Conservation (phyloP, 2,329 filamentous ascomycete genomes). For the Trichoderma harzianum region DNA sequence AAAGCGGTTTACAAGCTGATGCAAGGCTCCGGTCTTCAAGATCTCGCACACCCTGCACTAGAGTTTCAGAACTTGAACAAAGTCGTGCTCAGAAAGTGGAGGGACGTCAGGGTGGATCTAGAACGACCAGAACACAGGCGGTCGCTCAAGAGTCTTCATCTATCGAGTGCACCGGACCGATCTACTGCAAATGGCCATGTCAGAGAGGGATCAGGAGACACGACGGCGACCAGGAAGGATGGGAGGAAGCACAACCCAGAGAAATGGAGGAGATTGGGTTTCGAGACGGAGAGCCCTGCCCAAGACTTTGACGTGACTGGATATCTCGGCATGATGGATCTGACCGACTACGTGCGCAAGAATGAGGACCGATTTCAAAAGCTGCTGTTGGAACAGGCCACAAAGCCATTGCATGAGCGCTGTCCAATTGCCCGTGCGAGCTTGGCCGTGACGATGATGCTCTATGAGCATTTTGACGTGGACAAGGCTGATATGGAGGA, state of each 20-base stretch:
- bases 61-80: conserved; percentile 95
- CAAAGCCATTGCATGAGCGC: conserved; percentile 64
- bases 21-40: conserved; percentile 89
- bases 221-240: conserved; percentile 48
- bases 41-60: conserved; percentile 81
- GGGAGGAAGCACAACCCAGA: conserved; percentile 76
- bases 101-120: conserved; percentile 76
- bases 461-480: conserved; percentile 95
- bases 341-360: conserved; percentile 89
- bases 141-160: conserved; percentile 79
- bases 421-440: conserved; percentile 87
- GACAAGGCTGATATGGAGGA: conserved; percentile 80
- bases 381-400: conserved; percentile 82
- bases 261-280: conserved; percentile 90
- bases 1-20: conserved; percentile 89
- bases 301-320: conserved; percentile 82
- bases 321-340: conserved; percentile 94
- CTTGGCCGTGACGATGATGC: conserved; percentile 77
- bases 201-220: conserved; percentile 37
- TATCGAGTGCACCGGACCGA: conserved; percentile 71
- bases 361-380: conserved; percentile 93
- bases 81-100: conserved; percentile 82
- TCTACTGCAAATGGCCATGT: conserved; percentile 35
- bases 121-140: conserved; percentile 85
- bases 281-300: conserved; percentile 83